These are phyloP conservation scores for Copromyces sp. DNA, from an alignment of 495 filamentous ascomycete genomes.

Conservation along the genomic window DNA sequence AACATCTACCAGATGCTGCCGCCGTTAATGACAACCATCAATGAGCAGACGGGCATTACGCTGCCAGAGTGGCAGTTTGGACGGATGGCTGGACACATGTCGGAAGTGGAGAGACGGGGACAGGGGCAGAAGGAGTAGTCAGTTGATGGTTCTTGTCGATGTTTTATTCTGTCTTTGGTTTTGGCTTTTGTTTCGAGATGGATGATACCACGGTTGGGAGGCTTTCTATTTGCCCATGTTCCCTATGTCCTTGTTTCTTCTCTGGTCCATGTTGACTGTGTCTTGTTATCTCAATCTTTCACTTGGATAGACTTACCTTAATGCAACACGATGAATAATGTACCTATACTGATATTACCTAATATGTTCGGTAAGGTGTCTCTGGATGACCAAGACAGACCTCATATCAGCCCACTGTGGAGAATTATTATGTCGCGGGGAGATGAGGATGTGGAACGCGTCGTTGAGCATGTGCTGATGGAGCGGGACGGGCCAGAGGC, in stretches of 20 bases:
- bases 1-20: constrained; percentile 68
- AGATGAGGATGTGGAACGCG: too few relatives aligned
- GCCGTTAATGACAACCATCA: constrained; percentile 67
- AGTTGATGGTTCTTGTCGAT: neutral
- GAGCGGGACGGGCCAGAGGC: neutral
- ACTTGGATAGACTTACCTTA: neutral
- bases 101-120: constrained; percentile 11
- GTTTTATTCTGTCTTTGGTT: neutral
- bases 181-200: neutral
- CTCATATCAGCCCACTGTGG: neutral
- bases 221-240: neutral
- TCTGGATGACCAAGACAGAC: neutral
- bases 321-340: neutral
- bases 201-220: neutral
- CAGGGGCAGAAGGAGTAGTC: neutral
- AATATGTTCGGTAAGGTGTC: too few relatives aligned
- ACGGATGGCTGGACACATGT: constrained; percentile 26
- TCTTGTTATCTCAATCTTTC: neutral
- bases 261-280: neutral
- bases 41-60: constrained; percentile 71
- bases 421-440: too few relatives aligned
- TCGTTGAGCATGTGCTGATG: neutral
- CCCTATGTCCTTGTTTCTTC: neutral
- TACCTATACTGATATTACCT: neutral
- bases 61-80: constrained; percentile 64